These are phyloP conservation scores for Elaeagnus macrophylla DNA, from an alignment of 306 rosid genomes.

Conservation along the genomic window DNA sequence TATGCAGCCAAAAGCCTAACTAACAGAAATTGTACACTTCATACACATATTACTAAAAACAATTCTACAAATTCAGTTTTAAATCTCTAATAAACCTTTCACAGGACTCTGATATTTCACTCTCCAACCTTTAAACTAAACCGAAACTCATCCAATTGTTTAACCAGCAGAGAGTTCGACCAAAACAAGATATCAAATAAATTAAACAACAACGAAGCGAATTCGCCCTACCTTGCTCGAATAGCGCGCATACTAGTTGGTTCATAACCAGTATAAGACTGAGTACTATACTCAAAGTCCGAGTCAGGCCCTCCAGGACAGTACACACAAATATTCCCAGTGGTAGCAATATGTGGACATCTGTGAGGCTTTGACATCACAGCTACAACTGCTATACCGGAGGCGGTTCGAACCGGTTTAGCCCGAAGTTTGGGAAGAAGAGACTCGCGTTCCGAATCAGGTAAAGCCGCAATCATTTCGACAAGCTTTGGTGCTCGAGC, in stretches of 20 bases:
- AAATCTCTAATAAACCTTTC: background rate
- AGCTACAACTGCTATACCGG: constrained; percentile 93
- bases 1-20: no score
- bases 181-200: no score
- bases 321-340: constrained; percentile 91
- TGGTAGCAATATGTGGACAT: constrained; percentile 92
- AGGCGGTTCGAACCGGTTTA: constrained; percentile 90
- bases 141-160: background rate
- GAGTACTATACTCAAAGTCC: constrained; percentile 92
- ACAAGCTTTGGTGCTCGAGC: constrained; percentile 92
- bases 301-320: constrained; percentile 98
- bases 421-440: constrained; percentile 91
- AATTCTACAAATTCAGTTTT: background rate
- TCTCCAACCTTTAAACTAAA: background rate
- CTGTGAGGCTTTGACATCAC: constrained; percentile 98
- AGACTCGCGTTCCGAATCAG: constrained; percentile 73
- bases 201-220: no score
- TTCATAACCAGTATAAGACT: constrained; percentile 95
- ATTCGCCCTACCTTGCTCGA: constrained; percentile 63
- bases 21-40: no score
- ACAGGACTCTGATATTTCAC: background rate
- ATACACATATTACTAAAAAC: background rate
- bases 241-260: constrained; percentile 98
- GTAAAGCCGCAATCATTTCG: constrained; percentile 91
- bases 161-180: background rate